Evolutionary conservation across 345 rosid genomes (phyloP), one percentile per base, ranked within the genome.

Genomic region (Lumnitzera littorea): DNA sequence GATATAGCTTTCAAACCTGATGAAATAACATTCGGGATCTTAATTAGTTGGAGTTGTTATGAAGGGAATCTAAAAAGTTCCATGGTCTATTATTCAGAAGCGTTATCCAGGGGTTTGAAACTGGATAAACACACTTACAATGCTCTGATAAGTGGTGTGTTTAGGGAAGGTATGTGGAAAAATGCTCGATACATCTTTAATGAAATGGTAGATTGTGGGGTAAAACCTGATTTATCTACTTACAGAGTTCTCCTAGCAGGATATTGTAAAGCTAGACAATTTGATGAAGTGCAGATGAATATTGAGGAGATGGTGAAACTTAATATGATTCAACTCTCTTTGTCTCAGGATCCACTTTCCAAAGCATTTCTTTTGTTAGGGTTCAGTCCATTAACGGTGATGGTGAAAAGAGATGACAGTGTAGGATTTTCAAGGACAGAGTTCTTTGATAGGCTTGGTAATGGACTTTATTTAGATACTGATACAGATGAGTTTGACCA

Each of bases 381-480:
- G 31, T 70, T 91, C 50, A 67, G 75, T 66, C 82, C 95, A 4
- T 76, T 69, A 43, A 78, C 80, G 63, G 87, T 88, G 50, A 75
- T 66, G 61, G 69, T 91, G 83, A 91, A 69, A 71, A 81, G 95
- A 67, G 95, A 88, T 77, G 80, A 82, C 74, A 70, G 68, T 67
- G 67, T 67, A 12, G 74, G 75, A 67, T 60, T 73, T 57, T 73
- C 82, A 58, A 81, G 75, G 70, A 78, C 86, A 29, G 90, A 91
- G 67, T 91, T 85, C 80, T 82, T 61, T 46, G 96, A 91, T 78
- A 77, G 63, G 54, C 83, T 88, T 55, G 96, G 96, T 41, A 91
- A 91, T 76, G 95, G 91, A 53, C 82, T 91, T 5, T 91, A 82
- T 77, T 67, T 88, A 76, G 96, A 86, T 46, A 73, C 88, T 5